phyloP scores from a whole-genome alignment of 1,139 yeast species.

The Protomyces arabidopsidicola region DNA sequence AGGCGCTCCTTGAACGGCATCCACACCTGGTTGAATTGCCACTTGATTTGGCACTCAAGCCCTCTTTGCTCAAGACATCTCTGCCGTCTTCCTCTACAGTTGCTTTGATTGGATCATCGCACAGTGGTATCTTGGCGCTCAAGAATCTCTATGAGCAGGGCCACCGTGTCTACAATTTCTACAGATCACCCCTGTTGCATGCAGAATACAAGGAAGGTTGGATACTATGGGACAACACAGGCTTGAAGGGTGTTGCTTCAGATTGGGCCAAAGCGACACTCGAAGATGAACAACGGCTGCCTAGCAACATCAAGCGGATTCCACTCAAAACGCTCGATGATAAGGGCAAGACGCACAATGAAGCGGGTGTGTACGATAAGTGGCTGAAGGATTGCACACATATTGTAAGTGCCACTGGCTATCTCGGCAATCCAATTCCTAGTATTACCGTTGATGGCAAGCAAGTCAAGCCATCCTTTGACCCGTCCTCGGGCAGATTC shows the following conservation, averaged over 20 bases:
- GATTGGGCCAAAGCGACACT: conserved; percentile 19
- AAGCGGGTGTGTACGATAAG: conserved; percentile 9
- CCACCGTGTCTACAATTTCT: conserved; percentile 14
- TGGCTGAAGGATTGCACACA: conserved; percentile 15
- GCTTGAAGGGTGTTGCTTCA: conserved; percentile 25
- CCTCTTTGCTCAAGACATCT: background rate
- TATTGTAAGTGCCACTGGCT: conserved; percentile 16
- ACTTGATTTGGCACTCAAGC: conserved; percentile 17
- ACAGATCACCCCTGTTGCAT: conserved; percentile 16
- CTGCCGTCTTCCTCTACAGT: conserved; percentile 2
- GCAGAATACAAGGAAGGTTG: conserved; percentile 25
- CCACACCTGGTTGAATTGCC: conserved; percentile 16
- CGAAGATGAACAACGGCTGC: background rate
- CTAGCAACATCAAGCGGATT: conserved; percentile 8
- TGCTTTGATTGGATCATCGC: conserved; percentile 20
- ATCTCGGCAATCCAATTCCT: conserved; percentile 13
- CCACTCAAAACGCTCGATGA: conserved; percentile 7
- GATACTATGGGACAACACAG: conserved; percentile 26
- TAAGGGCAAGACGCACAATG: background rate
- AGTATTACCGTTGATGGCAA: background rate
- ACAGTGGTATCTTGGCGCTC: conserved; percentile 25
- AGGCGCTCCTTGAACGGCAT: conserved; percentile 1
- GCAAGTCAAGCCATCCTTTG: conserved; percentile 11
- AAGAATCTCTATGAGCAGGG: conserved; percentile 22
- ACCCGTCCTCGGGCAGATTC: conserved; percentile 14